These are phyloP conservation scores for Leccinum pallidistipes DNA, from an alignment of 1,284 basidiomycete species.

Conservation along the genomic window DNA sequence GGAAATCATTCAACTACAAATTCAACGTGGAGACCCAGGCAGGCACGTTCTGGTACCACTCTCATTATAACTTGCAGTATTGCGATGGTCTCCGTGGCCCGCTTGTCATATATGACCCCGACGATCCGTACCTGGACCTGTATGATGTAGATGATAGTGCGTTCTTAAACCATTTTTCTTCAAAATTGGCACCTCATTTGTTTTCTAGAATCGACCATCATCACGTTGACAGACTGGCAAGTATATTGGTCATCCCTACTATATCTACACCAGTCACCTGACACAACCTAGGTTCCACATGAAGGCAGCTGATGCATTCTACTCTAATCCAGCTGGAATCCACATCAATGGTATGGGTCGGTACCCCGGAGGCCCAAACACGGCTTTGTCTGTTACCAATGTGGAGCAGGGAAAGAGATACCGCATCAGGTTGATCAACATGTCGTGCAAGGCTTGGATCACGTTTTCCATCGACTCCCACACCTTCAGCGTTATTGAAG, in stretches of 20 bases:
- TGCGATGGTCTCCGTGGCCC: constrained; percentile 34
- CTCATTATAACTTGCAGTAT: constrained; percentile 39
- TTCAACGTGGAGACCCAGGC: constrained; percentile 34
- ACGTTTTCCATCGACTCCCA: constrained; percentile 44
- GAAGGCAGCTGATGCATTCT: constrained; percentile 10
- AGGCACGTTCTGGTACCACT: constrained; percentile 49
- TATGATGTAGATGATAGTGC: constrained; percentile 39
- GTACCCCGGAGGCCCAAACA: constrained; percentile 38
- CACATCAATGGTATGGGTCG: constrained; percentile 55
- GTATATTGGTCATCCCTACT: neutral
- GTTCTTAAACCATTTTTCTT: constrained; percentile 6
- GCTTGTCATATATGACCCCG: constrained; percentile 36
- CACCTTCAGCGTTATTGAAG: constrained; percentile 41
- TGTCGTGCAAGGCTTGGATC: constrained; percentile 43
- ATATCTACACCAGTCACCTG: neutral
- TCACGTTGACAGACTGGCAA: constrained; percentile 41
- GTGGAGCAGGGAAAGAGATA: constrained; percentile 36
- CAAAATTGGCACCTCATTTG: constrained; percentile 7
- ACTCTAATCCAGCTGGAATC: constrained; percentile 35
- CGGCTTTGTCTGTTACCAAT: constrained; percentile 37
- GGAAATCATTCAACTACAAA: constrained; percentile 41
- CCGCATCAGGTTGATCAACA: constrained; percentile 43
- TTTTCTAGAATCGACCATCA: constrained; percentile 38
- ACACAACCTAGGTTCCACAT: constrained; percentile 34
- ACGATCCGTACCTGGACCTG: constrained; percentile 32